These are phyloP conservation scores for Pyricularia pennisetigena DNA, from an alignment of 2,329 filamentous ascomycete genomes.

Conservation along the genomic window DNA sequence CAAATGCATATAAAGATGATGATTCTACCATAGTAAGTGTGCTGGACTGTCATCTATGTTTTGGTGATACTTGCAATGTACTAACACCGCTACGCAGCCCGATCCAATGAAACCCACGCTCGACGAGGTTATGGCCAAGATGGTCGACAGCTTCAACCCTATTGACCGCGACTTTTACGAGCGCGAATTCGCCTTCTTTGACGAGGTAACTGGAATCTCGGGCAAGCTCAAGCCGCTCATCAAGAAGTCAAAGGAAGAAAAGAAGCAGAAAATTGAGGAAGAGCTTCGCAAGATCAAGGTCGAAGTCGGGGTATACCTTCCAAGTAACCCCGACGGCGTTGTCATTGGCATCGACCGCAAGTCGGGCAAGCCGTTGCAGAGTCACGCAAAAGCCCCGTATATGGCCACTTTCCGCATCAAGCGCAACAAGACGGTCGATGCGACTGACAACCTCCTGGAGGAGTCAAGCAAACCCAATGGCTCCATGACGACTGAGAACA, in stretches of 20 bases:
- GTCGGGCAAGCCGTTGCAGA: conserved; percentile 93
- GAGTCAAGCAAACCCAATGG: conserved; percentile 30
- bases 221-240: conserved; percentile 93
- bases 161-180: conserved; percentile 83
- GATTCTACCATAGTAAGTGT: conserved; percentile 66
- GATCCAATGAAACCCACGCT: conserved; percentile 90
- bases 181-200: conserved; percentile 95
- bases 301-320: conserved; percentile 92
- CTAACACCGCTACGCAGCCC: conserved; percentile 38
- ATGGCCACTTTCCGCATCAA: conserved; percentile 98
- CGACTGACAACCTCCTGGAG: conserved; percentile 40
- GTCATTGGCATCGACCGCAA: conserved; percentile 98
- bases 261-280: conserved; percentile 98
- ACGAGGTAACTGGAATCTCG: conserved; percentile 90
- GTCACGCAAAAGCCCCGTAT: conserved; percentile 95
- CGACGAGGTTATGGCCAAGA: conserved; percentile 76
- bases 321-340: conserved; percentile 91
- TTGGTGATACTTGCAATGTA: background rate
- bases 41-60: conserved; percentile 7
- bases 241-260: conserved; percentile 85
- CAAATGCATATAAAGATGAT: conserved; percentile 96
- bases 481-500: conserved; percentile 32
- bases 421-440: conserved; percentile 56
- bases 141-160: conserved; percentile 72
- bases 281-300: conserved; percentile 96